A percentile compares a stretch with the other conserved stretches of the same genome.
phyloP scores from a whole-genome alignment of 2,329 filamentous ascomycete genomes.

The Aspergillus floridensis region DNA sequence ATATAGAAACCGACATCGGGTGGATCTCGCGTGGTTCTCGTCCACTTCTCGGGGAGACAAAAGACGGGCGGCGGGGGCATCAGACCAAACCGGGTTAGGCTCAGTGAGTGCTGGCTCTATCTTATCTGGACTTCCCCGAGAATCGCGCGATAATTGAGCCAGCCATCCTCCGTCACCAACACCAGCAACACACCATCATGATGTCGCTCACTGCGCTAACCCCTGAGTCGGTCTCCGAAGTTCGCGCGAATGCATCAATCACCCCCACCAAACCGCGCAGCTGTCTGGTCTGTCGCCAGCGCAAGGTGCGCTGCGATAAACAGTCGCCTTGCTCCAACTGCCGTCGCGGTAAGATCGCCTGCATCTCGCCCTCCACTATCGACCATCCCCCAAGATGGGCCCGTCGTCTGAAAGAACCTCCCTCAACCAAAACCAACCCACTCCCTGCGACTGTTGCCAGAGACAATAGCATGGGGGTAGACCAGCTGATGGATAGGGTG shows the following conservation, averaged over 20 bases:
- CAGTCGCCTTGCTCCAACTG: slow-evolving; percentile 57
- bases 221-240: not conserved
- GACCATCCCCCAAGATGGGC: slow-evolving; percentile 46
- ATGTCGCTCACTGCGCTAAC: not conserved
- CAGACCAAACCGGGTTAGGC: too few relatives aligned
- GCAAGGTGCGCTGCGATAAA: slow-evolving; percentile 59
- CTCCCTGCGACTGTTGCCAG: not conserved
- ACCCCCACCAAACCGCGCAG: slow-evolving; percentile 41
- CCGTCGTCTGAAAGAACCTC: not conserved
- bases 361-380: slow-evolving; percentile 47
- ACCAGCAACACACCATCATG: too few relatives aligned
- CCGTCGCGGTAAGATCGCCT: slow-evolving; percentile 52
- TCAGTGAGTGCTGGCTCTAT: too few relatives aligned
- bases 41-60: not conserved
- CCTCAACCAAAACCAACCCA: not conserved
- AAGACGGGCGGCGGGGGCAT: too few relatives aligned
- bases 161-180: too few relatives aligned
- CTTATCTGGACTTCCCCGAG: not conserved
- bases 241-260: not conserved
- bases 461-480: not conserved
- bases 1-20: not conserved
- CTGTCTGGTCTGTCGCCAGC: slow-evolving; percentile 52
- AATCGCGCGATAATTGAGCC: not conserved
- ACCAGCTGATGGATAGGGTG: not conserved
- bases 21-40: not conserved